Base-by-base conservation (phyloP, 2,329 filamentous ascomycete species). In the Ceratocystis diversiconidia region DNA sequence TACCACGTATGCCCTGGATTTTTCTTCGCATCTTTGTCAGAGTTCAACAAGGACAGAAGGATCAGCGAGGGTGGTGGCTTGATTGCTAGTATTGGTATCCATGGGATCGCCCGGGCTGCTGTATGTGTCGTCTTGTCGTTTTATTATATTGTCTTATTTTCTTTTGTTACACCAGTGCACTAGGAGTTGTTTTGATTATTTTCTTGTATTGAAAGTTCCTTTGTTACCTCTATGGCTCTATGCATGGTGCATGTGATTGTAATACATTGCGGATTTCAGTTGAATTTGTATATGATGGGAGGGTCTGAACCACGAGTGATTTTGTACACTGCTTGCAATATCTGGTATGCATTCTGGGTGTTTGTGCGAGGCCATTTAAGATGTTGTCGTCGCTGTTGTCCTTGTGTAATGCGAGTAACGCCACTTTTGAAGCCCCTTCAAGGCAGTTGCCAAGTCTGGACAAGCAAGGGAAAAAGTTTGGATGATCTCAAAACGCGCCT, bases 81-180 rank as follows among this genome's bases (percentile, higher is more conserved):
- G 48, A 28, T 52, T 25, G 48, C 48, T 15, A 41, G 22, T 28
- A 52, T 28, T 25, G 22, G 48, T 22, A 7, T 15, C 22, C 28
- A 22, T 28, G 6, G n/a, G 55, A 30, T 19, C 28, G 1, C 28
- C 28, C 15, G 55, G 55, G 55, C 55, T 32, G 28, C 30, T 2
- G n/a, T 59, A n/a, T 59, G n/a, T 25, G 55, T 19, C 8, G 30
- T 17, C 25, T 46, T 6, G 46, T 25, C 46, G 28, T 63, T 41
- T 63, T 41, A 46, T 25, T 63, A 55, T 55, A 32, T 22, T 60
- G 50, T 64, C 63, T 64, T 64, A 30, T 60, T 32, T 43, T 44
- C 17, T 36, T 60, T 22, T 63, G 36, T 25, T 30, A 62, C 32
- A 62, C 55, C 19, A 36, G 55, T 36, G 25, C 28, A 32, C 30